phyloP scores from a whole-genome alignment of 805 yeast genomes.

The Metschnikowia vanudenii region DNA sequence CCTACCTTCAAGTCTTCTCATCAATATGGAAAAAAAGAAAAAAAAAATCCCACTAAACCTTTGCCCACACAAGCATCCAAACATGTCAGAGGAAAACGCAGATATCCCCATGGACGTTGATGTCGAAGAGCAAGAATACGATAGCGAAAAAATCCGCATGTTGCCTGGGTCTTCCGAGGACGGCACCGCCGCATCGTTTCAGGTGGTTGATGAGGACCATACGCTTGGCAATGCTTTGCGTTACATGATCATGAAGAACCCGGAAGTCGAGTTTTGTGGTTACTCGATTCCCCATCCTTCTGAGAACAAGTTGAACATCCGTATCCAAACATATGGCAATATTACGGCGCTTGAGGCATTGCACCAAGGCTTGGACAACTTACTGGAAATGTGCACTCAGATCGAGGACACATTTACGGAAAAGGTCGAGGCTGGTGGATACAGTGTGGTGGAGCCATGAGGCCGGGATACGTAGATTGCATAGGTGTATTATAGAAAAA shows the following conservation, averaged over 20 bases:
- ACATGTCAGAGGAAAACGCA: constrained; percentile 21
- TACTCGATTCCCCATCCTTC: constrained; percentile 98
- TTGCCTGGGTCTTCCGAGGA: constrained; percentile 90
- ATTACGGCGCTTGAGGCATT: constrained; percentile 90
- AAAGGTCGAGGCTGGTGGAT: constrained; percentile 58
- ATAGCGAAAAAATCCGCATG: constrained; percentile 57
- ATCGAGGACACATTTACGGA: constrained; percentile 78
- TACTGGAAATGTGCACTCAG: constrained; percentile 76
- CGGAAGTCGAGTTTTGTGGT: constrained; percentile 97
- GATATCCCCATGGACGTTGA: constrained; percentile 27
- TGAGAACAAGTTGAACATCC: constrained; percentile 80
- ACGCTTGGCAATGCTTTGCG: constrained; percentile 93
- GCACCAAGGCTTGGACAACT: constrained; percentile 85
- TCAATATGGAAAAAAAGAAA: not conserved
- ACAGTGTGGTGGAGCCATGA: constrained; percentile 48
- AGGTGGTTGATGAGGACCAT: constrained; percentile 91
- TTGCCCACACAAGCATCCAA: not conserved
- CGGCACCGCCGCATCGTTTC: constrained; percentile 93
- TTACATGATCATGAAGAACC: constrained; percentile 94
- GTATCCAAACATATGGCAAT: constrained; percentile 90
- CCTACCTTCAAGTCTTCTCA: not conserved
- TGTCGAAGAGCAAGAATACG: constrained; percentile 46
- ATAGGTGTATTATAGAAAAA: constrained; percentile 7
- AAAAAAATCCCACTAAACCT: not conserved
- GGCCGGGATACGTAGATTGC: not conserved